Evolutionary conservation across 2,329 filamentous ascomycete genomes (phyloP).

Genomic region (Cladosporium halotolerans): DNA sequence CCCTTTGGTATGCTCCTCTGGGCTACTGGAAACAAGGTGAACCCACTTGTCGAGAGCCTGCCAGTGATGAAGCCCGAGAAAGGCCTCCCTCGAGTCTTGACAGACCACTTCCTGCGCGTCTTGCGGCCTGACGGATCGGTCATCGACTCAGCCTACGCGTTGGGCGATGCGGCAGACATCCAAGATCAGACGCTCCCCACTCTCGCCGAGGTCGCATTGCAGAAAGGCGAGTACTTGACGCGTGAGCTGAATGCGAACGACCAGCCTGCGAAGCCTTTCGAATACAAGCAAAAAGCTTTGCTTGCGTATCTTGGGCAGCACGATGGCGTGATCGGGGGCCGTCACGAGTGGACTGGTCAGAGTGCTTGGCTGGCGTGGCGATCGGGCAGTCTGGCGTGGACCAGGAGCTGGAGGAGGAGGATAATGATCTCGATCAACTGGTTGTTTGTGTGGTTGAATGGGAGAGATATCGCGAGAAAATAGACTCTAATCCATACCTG

Average conservation of each 20-base stretch:
- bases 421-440: slow-evolving; percentile 28
- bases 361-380: slow-evolving; percentile 42
- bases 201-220: slow-evolving; percentile 34
- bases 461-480: slow-evolving; percentile 27
- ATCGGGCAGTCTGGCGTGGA: slow-evolving; percentile 29
- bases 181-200: slow-evolving; percentile 31
- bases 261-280: slow-evolving; percentile 24
- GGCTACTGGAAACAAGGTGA: slow-evolving; percentile 35
- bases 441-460: slow-evolving; percentile 18
- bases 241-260: slow-evolving; percentile 23
- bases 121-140: slow-evolving; percentile 22
- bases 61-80: slow-evolving; percentile 28
- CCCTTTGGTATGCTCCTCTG: slow-evolving; percentile 34
- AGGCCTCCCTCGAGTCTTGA: slow-evolving; percentile 32
- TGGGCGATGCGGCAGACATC: slow-evolving; percentile 37
- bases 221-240: slow-evolving; percentile 34
- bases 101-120: slow-evolving; percentile 30
- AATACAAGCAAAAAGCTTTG: slow-evolving; percentile 34
- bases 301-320: slow-evolving; percentile 38
- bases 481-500: slow-evolving; percentile 8
- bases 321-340: slow-evolving; percentile 38
- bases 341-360: slow-evolving; percentile 36
- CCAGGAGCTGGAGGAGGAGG: slow-evolving; percentile 26
- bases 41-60: slow-evolving; percentile 30
- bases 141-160: slow-evolving; percentile 28